Conservation (phyloP, 805 yeast genomes). For the Cyberlindnera suaveolens region DNA sequence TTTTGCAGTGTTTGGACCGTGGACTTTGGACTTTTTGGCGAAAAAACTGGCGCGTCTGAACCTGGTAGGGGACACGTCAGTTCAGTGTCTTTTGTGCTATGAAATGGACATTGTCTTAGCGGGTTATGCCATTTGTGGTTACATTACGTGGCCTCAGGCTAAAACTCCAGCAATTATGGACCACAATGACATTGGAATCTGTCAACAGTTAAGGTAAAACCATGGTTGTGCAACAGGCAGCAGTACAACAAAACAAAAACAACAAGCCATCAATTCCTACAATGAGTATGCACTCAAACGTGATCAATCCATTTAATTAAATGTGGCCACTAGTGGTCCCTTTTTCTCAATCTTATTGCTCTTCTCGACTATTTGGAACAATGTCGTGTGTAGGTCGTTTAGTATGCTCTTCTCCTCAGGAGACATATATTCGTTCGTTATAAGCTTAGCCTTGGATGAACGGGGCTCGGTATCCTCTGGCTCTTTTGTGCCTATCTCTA, state of each 20-base stretch:
- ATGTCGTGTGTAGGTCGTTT: constrained; percentile 8
- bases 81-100: too few relatives aligned
- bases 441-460: constrained; percentile 7
- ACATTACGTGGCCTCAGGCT: too few relatives aligned
- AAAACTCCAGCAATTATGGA: background rate
- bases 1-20: too few relatives aligned
- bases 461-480: background rate
- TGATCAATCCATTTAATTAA: constrained; percentile 1
- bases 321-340: constrained; percentile 19
- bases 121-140: too few relatives aligned
- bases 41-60: too few relatives aligned
- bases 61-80: too few relatives aligned
- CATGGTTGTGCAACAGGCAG: too few relatives aligned
- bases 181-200: background rate
- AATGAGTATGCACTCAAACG: too few relatives aligned
- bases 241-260: too few relatives aligned
- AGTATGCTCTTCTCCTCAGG: constrained; percentile 11
- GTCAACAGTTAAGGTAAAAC: background rate
- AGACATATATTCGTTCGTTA: constrained; percentile 8
- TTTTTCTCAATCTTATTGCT: constrained; percentile 9
- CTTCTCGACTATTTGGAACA: constrained; percentile 9
- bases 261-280: too few relatives aligned
- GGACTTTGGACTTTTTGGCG: too few relatives aligned
- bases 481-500: background rate
- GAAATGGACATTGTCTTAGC: too few relatives aligned